phyloP scores from a whole-genome alignment of 306 rosid genomes.

The Fragaria iinumae region DNA sequence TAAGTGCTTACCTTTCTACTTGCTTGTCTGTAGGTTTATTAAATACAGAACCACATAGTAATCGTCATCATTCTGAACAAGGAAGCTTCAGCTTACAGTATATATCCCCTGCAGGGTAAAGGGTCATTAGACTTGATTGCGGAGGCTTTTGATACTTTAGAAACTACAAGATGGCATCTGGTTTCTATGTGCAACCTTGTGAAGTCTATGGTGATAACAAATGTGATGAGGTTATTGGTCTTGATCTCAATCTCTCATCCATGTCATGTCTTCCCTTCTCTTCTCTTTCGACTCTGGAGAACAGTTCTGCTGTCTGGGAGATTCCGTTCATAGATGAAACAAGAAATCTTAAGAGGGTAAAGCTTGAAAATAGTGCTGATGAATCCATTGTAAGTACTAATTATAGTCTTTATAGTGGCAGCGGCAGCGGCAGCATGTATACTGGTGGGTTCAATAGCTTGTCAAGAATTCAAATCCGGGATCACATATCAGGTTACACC shows the following conservation, averaged over 20 bases:
- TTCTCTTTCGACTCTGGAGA: background rate
- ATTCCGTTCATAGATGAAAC: slow-evolving; percentile 1
- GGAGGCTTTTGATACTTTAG: background rate
- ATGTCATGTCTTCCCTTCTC: slow-evolving; percentile 9
- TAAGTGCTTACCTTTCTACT: background rate
- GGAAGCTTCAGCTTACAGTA: background rate
- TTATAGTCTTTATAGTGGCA: background rate
- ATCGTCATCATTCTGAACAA: background rate
- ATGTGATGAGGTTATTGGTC: background rate
- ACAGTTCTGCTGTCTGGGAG: background rate
- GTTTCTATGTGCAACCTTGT: slow-evolving; percentile 7
- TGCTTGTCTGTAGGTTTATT: background rate
- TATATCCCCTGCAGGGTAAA: background rate
- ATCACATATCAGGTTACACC: slow-evolving; percentile 12
- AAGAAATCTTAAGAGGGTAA: background rate
- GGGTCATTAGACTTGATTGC: background rate
- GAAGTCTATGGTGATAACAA: background rate
- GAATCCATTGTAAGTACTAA: background rate
- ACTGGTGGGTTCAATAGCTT: background rate
- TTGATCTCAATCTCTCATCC: slow-evolving; percentile 18
- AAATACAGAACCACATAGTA: background rate
- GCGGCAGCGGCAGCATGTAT: background rate
- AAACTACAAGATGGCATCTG: slow-evolving; percentile 14
- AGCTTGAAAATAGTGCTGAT: background rate
- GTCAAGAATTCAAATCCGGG: slow-evolving; percentile 10